Evolutionary conservation across 257 asterid genomes (phyloP), one percentile per base, ranked within the genome.

Genomic region (Nicotiana undulata): DNA sequence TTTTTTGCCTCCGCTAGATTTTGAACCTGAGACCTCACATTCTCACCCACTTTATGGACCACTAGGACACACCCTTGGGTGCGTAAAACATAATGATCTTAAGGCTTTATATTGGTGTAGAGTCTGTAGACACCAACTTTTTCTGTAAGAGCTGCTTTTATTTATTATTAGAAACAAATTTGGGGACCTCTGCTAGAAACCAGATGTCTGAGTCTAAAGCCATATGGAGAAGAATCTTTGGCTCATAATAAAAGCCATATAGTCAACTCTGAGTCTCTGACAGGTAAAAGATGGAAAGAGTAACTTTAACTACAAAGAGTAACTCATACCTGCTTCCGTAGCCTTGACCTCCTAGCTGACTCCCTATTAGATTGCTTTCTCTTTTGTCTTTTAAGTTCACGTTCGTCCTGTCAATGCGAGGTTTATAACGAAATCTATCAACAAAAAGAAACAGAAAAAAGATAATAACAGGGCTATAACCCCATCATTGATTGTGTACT

Each of bases 291-390:
- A 49, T 4, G 61, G 34, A 32, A 72, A 46, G 60, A 72, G 78
- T 72, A 46, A 6, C 78, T 46, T 46, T 46, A 72, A 13, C 58
- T 46, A 40, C 53, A 51, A 51, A 51, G 18, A 51, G 56, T 51
- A 46, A 49, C 63, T 74, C 79, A 24, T 82, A 94, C 99, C 98
- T 96, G 99, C 86, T 96, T 96, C 55, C 98, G 95, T 76, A 96
- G 85, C 83, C 99, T 91, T 82, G 99, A 94, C 66, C 99, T 92
- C 85, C 99, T 89, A 78, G 99, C 99, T 79, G 99, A 96, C 92
- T 96, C 99, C 70, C 99, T 88, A 82, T 96, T 96, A 34, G 98
- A 96, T 84, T 92, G 99, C 87, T 96, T 96, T 83, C 99, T 85
- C 91, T 94, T 94, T 84, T 94, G 99, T 81, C 92, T 87, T 88